Conservation (phyloP, 495 filamentous ascomycete species). For the Usnea hakonensis region DNA sequence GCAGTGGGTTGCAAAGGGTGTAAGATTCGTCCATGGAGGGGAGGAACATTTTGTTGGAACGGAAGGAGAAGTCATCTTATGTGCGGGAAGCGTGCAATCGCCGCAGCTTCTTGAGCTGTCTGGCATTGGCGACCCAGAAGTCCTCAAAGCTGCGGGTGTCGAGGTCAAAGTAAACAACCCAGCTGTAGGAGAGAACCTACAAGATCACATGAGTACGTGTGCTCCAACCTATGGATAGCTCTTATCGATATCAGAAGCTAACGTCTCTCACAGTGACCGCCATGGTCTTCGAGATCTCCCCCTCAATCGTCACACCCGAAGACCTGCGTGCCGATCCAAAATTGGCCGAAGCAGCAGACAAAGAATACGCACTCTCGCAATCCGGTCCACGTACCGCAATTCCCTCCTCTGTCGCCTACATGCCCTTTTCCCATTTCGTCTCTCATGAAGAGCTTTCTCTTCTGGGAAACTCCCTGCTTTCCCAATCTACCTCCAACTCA, state of each 20-base stretch:
- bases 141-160: slow-evolving; percentile 39
- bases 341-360: slow-evolving; percentile 29
- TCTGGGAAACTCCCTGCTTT: slow-evolving; percentile 10
- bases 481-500: slow-evolving; percentile 2
- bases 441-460: slow-evolving; percentile 19
- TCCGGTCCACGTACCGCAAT: slow-evolving; percentile 34
- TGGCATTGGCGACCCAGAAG: slow-evolving; percentile 37
- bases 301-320: slow-evolving; percentile 34
- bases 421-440: slow-evolving; percentile 35
- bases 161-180: slow-evolving; percentile 36
- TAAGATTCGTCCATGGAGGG: slow-evolving; percentile 28
- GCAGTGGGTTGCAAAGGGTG: slow-evolving; percentile 31
- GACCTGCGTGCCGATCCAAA: slow-evolving; percentile 33
- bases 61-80: slow-evolving; percentile 43
- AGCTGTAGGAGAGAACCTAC: slow-evolving; percentile 49
- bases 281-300: slow-evolving; percentile 41
- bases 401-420: slow-evolving; percentile 40
- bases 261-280: slow-evolving; percentile 31
- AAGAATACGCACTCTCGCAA: slow-evolving; percentile 28
- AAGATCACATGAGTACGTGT: slow-evolving; percentile 45
- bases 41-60: slow-evolving; percentile 25
- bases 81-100: slow-evolving; percentile 44
- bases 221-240: no score
- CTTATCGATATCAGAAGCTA: neutral
- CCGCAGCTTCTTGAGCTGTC: slow-evolving; percentile 49